These are phyloP conservation scores for Senna siamea DNA, from an alignment of 306 rosid species.

Conservation along the genomic window DNA sequence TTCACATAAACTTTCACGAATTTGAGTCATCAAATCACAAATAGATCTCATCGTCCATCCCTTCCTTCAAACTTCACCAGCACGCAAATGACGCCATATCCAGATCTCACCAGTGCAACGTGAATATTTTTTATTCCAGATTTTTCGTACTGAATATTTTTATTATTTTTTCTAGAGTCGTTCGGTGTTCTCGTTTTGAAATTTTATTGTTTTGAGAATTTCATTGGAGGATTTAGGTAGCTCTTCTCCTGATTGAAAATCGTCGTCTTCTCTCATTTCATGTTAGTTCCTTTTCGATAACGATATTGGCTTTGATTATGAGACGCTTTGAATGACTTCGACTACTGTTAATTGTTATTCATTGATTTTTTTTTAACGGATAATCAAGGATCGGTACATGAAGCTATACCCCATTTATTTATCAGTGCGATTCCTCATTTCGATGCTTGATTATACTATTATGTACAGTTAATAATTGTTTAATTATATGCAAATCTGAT, in stretches of 20 bases:
- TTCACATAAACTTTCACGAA: slow-evolving; percentile 22
- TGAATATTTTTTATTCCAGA: too few species aligned
- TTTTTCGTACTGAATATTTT: not conserved
- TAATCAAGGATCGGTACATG: slow-evolving; percentile 43
- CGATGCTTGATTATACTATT: slow-evolving; percentile 44
- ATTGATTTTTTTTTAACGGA: slow-evolving; percentile 9
- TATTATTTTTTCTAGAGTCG: not conserved
- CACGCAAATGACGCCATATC: slow-evolving; percentile 41
- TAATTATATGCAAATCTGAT: not conserved
- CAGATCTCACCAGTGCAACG: slow-evolving; percentile 51
- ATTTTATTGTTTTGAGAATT: not conserved
- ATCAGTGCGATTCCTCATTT: slow-evolving; percentile 41
- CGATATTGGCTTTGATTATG: slow-evolving; percentile 25
- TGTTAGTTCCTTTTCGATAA: slow-evolving; percentile 37
- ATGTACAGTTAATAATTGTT: slow-evolving; percentile 8
- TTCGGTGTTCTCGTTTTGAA: not conserved
- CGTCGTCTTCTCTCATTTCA: slow-evolving; percentile 12
- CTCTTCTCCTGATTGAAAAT: slow-evolving; percentile 23
- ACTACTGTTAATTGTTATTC: slow-evolving; percentile 37
- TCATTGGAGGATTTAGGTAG: not conserved
- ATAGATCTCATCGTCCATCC: slow-evolving; percentile 34
- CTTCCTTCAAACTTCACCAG: slow-evolving; percentile 29
- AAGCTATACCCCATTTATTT: slow-evolving; percentile 44
- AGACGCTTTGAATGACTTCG: slow-evolving; percentile 46
- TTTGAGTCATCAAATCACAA: slow-evolving; percentile 17